These are phyloP conservation scores for Juglanconis oblonga DNA, from an alignment of 2,329 filamentous ascomycete species.

Conservation along the genomic window DNA sequence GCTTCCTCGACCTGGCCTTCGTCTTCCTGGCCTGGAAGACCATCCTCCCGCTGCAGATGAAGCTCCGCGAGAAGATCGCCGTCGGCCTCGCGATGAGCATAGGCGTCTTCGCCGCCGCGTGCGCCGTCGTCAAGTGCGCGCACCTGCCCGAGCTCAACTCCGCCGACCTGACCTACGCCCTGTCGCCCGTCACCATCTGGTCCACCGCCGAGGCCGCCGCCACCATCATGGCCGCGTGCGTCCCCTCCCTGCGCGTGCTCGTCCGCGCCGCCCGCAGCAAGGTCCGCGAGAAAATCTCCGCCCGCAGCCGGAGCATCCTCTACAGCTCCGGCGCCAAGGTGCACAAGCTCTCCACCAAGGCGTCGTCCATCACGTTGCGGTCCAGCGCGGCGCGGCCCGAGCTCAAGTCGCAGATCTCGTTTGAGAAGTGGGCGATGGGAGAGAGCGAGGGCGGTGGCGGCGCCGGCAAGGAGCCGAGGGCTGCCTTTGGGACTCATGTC, in stretches of 20 bases:
- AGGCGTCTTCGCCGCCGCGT: slow-evolving; percentile 20
- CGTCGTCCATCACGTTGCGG: neutral
- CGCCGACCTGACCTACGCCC: neutral
- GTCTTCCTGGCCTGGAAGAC: slow-evolving; percentile 23
- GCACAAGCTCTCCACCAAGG: neutral
- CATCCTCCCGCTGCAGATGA: slow-evolving; percentile 22
- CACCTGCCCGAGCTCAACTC: neutral
- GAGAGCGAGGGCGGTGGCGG: neutral
- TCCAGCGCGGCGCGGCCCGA: neutral
- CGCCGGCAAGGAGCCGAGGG: neutral
- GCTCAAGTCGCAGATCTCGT: neutral
- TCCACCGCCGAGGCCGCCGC: neutral
- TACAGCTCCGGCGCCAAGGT: neutral
- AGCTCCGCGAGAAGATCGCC: slow-evolving; percentile 22
- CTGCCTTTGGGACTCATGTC: neutral
- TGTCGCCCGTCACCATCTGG: neutral
- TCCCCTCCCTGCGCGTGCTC: neutral
- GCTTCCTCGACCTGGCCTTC: slow-evolving; percentile 19
- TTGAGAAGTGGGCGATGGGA: neutral
- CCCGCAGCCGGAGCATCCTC: neutral
- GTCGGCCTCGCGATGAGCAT: slow-evolving; percentile 24
- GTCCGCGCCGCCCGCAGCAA: neutral
- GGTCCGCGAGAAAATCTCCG: neutral
- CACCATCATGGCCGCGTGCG: neutral
- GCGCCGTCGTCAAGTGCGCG: neutral